phyloP scores from a whole-genome alignment of 345 rosid genomes.

The Populus ilicifolia region DNA sequence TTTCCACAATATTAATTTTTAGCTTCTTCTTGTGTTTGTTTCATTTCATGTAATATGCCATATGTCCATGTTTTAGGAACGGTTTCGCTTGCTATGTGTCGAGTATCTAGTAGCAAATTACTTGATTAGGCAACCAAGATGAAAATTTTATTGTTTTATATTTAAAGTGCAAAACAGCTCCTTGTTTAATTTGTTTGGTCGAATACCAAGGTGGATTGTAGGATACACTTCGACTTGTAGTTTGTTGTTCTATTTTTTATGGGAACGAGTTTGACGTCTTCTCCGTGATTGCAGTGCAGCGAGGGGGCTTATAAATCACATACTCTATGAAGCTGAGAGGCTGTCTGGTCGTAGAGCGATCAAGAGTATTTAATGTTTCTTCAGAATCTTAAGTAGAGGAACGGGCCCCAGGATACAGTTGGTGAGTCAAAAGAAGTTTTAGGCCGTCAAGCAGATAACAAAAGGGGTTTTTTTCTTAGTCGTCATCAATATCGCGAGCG shows the following conservation, averaged over 20 bases:
- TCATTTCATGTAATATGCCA: not conserved
- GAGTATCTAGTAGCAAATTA: not conserved
- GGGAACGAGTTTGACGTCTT: not conserved
- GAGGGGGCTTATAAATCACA: slow-evolving; percentile 91
- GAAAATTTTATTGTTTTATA: not conserved
- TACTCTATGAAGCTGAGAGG: slow-evolving; percentile 75
- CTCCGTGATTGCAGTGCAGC: slow-evolving; percentile 66
- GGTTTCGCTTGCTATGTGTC: not conserved
- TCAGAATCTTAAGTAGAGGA: not conserved
- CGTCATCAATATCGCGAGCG: not conserved
- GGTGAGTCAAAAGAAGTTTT: slow-evolving; percentile 1
- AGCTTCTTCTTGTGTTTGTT: not conserved
- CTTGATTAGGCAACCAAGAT: not conserved
- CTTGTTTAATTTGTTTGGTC: not conserved
- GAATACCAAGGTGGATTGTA: not conserved
- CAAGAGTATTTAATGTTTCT: slow-evolving; percentile 29
- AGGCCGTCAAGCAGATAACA: not conserved
- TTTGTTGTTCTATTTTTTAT: not conserved
- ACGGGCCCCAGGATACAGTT: not conserved
- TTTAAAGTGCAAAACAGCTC: not conserved
- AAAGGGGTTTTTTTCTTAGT: not conserved
- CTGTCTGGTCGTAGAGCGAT: slow-evolving; percentile 71
- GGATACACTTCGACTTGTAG: not conserved
- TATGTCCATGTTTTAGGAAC: not conserved
- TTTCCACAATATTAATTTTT: not conserved